Base-by-base conservation (phyloP, 805 yeast genomes). In the Starmera caribaea region DNA sequence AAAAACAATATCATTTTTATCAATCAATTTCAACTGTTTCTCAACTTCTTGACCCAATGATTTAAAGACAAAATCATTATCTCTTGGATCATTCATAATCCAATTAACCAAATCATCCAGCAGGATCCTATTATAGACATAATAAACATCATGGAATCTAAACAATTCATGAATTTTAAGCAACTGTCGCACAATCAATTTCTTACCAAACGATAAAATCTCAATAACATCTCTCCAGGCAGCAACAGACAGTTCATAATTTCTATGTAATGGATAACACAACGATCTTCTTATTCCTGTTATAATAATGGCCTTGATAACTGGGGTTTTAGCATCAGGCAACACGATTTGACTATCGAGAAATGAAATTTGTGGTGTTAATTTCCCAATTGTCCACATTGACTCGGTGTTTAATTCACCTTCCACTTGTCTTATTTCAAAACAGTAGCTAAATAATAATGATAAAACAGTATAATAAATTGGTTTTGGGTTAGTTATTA, bases 321-420 rank as follows among this genome's bases (percentile, higher is more conserved):
- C 52, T 2, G 53, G 34, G 30, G 28, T 41, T 13, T 36, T 43
- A 4, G 41, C 45, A 38, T 49, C 58, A 15, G 46, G 57, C 15
- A 62, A 46, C 1, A 71, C 54, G 24, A 82, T 47, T 46, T 71
- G 76, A 13, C 74, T 62, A 55, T 88, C 97, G 28, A 92, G 61
- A 47, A 70, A 77, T 8, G 88, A 57, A 31, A 90, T 59, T 50
- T 86, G 92, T 1, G 97, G 96, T 0, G 79, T 64, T 16, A 92
- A 50, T 48, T 82, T 88, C 2, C 98, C 98, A 5, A 92, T 72
- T 0, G 90, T 79, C 98, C 98, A 92, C 0, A 94, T 86, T 41
- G 95, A 82, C 58, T 92, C 98, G 5, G 84, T 77, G 14, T 76
- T 86, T 38, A 76, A 74, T 14, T 68, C 76, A n/a, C 79, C 80